Evolutionary conservation across 1,139 yeast genomes (phyloP), one percentile per base, ranked within the genome.

Genomic region (Casaregolazyma suthepensis): DNA sequence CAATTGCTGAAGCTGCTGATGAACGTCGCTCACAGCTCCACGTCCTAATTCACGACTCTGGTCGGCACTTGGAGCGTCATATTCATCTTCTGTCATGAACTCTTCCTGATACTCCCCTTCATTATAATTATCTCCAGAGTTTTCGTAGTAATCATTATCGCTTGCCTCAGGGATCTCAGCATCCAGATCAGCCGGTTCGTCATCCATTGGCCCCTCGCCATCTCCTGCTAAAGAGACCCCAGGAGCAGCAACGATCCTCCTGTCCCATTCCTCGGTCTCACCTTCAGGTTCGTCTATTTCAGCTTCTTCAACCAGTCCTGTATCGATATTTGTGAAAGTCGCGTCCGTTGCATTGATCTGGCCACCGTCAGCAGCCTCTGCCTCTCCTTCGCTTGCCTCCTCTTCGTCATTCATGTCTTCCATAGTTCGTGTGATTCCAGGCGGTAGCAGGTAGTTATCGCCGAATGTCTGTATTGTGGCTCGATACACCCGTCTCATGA

Each of bases 391-490:
- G 26, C 58, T 58, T 29, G 54, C 55, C 12, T 46, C 61, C 15
- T 54, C 61, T 31, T 61, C 61, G 43, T 61, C 65, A n/a, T 58
- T 35, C 54, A 58, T 52, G 5, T 58, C 59, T 26, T 59, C 61
- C 61, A 59, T 59, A 4, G 65, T 62, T 44, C 55, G 60, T 45
- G 46, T 38, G 22, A 60, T 53, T 37, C 65, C 67, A 10, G 61
- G 61, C 1, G 66, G 67, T 29, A 45, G 52, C 49, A 58, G 50
- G 56, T 62, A 64, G 7, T 54, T 53, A 51, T 56, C 58, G 43
- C 65, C 62, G 52, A 64, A 50, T 55, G 64, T 56, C 50, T 63
- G 53, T 57, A 65, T 43, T 55, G 62, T 53, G 55, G 52, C 46
- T 44, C 61, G 52, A 15, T 50, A 46, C 23, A 49, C 49, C 13